Evolutionary conservation across 1,139 yeast genomes (phyloP).

Genomic region (Nadsonia starkeyi-henricii): DNA sequence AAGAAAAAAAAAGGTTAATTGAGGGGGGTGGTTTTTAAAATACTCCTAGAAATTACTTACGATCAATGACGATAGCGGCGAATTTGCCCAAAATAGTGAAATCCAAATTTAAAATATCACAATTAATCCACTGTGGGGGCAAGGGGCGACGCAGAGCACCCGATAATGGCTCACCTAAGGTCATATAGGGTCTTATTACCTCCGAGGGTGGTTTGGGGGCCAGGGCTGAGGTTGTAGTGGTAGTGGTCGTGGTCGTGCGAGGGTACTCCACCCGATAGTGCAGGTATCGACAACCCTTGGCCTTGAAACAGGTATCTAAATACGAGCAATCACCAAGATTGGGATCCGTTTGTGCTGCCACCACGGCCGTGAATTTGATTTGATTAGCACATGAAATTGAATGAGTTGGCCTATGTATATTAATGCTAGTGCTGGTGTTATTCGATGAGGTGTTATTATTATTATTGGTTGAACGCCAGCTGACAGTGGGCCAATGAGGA

Average conservation of each 20-base stretch:
- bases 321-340: slow-evolving; percentile 87
- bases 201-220: background rate
- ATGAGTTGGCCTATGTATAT: too few relatives aligned
- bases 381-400: slow-evolving; percentile 10
- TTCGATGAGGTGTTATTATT: too few relatives aligned
- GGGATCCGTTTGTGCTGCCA: slow-evolving; percentile 39
- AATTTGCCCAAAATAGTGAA: slow-evolving; percentile 63
- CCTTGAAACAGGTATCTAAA: slow-evolving; percentile 83
- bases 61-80: slow-evolving; percentile 81
- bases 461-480: slow-evolving; percentile 1
- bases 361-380: slow-evolving; percentile 22
- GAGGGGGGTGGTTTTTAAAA: too few relatives aligned
- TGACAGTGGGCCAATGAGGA: background rate
- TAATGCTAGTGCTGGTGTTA: too few relatives aligned
- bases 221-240: too few relatives aligned
- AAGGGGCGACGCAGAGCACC: slow-evolving; percentile 8
- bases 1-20: too few relatives aligned
- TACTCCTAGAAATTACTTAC: too few relatives aligned
- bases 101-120: slow-evolving; percentile 65
- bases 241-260: slow-evolving; percentile 7
- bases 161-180: background rate
- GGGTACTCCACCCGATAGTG: slow-evolving; percentile 47
- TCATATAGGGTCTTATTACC: background rate
- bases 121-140: slow-evolving; percentile 77
- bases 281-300: slow-evolving; percentile 63